phyloP scores from a whole-genome alignment of 2,329 filamentous ascomycete genomes.

The Colletotrichum australisinense region DNA sequence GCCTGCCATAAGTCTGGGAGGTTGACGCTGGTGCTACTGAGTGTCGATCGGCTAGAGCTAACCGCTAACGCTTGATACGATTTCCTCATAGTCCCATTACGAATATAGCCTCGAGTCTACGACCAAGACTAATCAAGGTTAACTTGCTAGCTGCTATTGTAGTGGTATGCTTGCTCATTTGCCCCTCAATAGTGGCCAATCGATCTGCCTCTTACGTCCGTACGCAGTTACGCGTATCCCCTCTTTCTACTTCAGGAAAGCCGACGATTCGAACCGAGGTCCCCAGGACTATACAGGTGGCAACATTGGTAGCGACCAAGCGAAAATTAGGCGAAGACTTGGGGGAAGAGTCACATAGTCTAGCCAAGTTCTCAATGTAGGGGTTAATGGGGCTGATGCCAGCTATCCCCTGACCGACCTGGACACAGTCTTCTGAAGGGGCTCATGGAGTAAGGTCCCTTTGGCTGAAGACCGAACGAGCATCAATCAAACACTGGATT shows the following conservation, averaged over 20 bases:
- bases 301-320: not conserved
- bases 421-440: not conserved
- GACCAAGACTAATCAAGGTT: not conserved
- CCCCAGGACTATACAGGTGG: not conserved
- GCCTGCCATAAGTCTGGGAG: too few relatives aligned
- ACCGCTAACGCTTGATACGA: too few relatives aligned
- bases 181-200: not conserved
- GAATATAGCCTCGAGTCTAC: too few relatives aligned
- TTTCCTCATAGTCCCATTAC: too few relatives aligned
- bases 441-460: too few relatives aligned
- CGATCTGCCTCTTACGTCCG: not conserved
- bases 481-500: not conserved
- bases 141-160: not conserved
- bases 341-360: not conserved
- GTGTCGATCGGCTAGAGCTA: too few relatives aligned
- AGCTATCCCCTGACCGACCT: not conserved
- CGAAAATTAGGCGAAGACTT: not conserved
- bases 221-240: not conserved
- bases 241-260: not conserved
- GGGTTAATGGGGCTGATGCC: not conserved
- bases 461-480: not conserved
- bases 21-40: too few relatives aligned
- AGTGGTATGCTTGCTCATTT: not conserved
- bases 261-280: not conserved
- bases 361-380: not conserved